Conservation (phyloP, 768 basidiomycete species). For the Rhizopogon roseolus region DNA sequence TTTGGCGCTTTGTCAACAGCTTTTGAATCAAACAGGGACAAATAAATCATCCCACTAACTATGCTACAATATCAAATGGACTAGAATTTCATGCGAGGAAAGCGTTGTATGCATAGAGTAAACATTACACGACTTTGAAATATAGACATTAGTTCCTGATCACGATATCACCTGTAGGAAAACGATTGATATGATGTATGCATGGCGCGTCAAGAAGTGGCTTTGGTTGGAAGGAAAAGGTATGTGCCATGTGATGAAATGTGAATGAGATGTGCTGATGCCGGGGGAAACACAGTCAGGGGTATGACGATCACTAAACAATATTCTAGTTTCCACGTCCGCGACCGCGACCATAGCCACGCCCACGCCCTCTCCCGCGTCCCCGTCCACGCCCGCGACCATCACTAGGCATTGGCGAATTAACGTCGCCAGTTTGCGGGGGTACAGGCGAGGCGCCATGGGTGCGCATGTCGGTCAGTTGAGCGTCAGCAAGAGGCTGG, state of each 20-base stretch:
- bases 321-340: conserved; percentile 26
- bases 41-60: conserved; percentile 12
- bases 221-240: conserved; percentile 12
- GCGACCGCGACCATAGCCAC: conserved; percentile 35
- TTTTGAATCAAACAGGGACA: conserved; percentile 19
- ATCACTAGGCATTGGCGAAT: conserved; percentile 8
- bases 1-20: conserved; percentile 25
- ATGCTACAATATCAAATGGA: background rate
- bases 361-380: conserved; percentile 32
- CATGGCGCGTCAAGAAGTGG: conserved; percentile 19
- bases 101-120: conserved; percentile 10
- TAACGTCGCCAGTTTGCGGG: conserved; percentile 7
- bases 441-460: background rate
- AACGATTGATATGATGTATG: conserved; percentile 9
- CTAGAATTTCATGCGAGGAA: background rate
- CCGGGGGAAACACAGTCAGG: conserved; percentile 4
- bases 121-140: conserved; percentile 2
- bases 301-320: background rate
- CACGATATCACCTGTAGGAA: background rate
- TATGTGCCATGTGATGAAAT: conserved; percentile 15
- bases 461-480: background rate
- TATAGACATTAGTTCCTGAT: conserved; percentile 1
- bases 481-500: background rate
- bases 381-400: conserved; percentile 31
- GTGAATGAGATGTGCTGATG: conserved; percentile 5